Conservation (phyloP, 148 eudicot species). For the Camellia japonica region DNA sequence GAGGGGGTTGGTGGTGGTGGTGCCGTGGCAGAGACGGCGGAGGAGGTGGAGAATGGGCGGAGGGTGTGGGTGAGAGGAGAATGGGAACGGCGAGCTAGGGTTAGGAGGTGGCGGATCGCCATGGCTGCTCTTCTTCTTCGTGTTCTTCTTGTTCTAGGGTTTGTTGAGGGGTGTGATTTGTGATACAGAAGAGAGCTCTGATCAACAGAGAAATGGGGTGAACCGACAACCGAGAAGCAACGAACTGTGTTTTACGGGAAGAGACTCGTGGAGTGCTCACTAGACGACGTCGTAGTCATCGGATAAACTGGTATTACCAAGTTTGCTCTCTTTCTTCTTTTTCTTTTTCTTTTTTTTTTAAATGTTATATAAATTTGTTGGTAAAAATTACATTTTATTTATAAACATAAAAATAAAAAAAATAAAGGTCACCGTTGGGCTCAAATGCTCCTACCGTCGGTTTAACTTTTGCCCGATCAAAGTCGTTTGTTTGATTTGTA, state of each 20-base stretch:
- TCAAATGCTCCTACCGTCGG: no score
- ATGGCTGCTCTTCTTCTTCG: constrained; percentile 18
- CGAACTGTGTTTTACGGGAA: background rate
- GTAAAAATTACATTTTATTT: no score
- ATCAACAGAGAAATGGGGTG: background rate
- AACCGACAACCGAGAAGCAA: background rate
- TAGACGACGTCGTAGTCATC: no score
- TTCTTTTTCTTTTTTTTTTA: no score
- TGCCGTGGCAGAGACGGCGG: constrained; percentile 19
- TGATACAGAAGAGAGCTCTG: background rate
- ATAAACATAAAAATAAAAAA: no score
- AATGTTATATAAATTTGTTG: no score
- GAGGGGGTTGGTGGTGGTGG: constrained; percentile 24
- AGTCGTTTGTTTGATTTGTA: no score
- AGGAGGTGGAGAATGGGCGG: constrained; percentile 26
- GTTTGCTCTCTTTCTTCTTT: no score
- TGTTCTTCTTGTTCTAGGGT: background rate
- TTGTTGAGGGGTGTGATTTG: background rate
- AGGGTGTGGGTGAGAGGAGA: background rate
- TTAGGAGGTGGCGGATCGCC: constrained; percentile 49
- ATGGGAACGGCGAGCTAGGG: constrained; percentile 29
- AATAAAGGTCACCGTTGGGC: no score
- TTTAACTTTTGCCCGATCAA: no score
- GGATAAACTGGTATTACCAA: no score
- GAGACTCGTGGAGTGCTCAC: background rate